Percentiles rank a stretch among this genome's conserved stretches.
Evolutionary conservation across 768 basidiomycete genomes (phyloP).

Genomic region (Russula virescens): DNA sequence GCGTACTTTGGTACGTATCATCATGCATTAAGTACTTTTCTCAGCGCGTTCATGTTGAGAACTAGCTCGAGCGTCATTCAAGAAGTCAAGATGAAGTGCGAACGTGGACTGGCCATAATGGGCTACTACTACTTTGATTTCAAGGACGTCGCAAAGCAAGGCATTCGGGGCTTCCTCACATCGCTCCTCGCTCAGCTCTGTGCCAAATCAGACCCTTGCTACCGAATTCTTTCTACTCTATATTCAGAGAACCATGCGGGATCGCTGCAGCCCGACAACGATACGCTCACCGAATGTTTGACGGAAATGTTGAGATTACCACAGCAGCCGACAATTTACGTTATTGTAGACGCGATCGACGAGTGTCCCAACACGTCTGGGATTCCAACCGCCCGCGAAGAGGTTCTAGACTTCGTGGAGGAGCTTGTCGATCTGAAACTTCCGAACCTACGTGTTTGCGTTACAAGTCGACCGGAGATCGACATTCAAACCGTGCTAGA

Average conservation of each 20-base stretch:
- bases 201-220: background rate
- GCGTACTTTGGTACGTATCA: background rate
- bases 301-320: slow-evolving; percentile 2
- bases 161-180: background rate
- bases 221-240: background rate
- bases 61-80: background rate
- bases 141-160: background rate
- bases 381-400: background rate
- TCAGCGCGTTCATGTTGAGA: background rate
- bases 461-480: slow-evolving; percentile 3
- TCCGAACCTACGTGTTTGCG: slow-evolving; percentile 2
- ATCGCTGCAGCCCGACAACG: background rate
- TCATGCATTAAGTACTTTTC: background rate
- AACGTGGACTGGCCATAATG: background rate
- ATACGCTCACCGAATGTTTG: background rate
- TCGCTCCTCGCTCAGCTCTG: slow-evolving; percentile 6
- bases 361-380: slow-evolving; percentile 9
- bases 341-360: slow-evolving; percentile 11
- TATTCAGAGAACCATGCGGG: background rate
- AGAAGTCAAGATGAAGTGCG: background rate
- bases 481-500: slow-evolving; percentile 1
- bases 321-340: background rate
- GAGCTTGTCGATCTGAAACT: background rate
- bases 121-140: slow-evolving; percentile 8
- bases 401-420: background rate